A percentile compares a stretch with the other conserved stretches of the same genome.
phyloP scores from a whole-genome alignment of 148 eudicot genomes.

The Vaccinium vitisidaea region DNA sequence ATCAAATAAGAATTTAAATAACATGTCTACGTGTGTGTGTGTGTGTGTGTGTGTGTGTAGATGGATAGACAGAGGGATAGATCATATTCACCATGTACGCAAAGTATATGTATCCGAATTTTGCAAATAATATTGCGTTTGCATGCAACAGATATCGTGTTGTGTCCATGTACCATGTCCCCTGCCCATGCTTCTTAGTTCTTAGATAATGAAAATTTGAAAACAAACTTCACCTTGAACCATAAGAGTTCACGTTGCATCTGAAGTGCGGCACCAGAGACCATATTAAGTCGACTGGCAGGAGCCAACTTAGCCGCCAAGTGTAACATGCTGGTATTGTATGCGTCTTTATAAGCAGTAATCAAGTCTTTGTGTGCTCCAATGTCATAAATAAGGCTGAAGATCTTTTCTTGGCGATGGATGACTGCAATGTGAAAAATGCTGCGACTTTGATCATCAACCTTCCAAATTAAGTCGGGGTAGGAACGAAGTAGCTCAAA shows the following conservation, averaged over 20 bases:
- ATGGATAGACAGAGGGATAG: not conserved
- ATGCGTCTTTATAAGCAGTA: slow-evolving; percentile 26
- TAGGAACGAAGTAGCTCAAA: slow-evolving; percentile 29
- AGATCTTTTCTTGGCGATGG: slow-evolving; percentile 39
- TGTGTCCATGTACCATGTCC: not conserved
- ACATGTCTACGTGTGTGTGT: not conserved
- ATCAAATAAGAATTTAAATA: no score
- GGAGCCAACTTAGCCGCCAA: slow-evolving; percentile 38
- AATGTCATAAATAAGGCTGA: slow-evolving; percentile 42
- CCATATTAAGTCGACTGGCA: slow-evolving; percentile 25
- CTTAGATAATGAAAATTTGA: not conserved
- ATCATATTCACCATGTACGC: not conserved
- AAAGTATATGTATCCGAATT: not conserved
- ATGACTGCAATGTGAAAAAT: slow-evolving; percentile 48
- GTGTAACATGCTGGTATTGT: slow-evolving; percentile 37
- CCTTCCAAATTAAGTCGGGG: slow-evolving; percentile 49
- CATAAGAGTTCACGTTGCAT: slow-evolving; percentile 46
- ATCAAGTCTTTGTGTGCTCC: slow-evolving; percentile 40
- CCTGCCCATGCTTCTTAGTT: not conserved
- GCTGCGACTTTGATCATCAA: slow-evolving; percentile 33
- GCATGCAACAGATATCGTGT: not conserved
- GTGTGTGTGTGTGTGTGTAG: no score
- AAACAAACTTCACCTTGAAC: slow-evolving; percentile 32
- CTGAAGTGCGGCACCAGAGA: slow-evolving; percentile 48
- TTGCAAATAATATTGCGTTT: not conserved